Evolutionary conservation across 495 filamentous ascomycete species (phyloP).

Genomic region (Tuber umbilicatum): DNA sequence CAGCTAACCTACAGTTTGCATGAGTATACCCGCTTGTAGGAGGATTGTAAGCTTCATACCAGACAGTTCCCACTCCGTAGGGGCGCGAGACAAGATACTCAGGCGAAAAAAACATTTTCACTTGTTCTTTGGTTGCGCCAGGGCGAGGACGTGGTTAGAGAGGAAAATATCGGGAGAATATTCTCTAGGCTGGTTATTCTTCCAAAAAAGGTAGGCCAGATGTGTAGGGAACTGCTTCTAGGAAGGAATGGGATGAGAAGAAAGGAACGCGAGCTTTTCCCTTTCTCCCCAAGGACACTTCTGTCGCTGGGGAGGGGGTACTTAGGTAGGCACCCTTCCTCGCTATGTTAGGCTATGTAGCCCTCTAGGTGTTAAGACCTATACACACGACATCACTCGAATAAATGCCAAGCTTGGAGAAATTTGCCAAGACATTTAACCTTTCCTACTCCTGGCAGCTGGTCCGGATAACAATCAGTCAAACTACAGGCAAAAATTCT

Average conservation of each 20-base stretch:
- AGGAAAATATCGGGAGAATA: background rate
- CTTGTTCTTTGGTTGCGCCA: background rate
- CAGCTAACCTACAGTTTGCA: slow-evolving; percentile 65
- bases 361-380: background rate
- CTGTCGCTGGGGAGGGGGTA: background rate
- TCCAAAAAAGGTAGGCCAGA: background rate
- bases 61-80: slow-evolving; percentile 90
- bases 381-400: slow-evolving; percentile 4
- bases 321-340: background rate
- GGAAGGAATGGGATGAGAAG: background rate
- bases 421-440: background rate
- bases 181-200: background rate
- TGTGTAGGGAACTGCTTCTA: background rate
- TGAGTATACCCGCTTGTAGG: slow-evolving; percentile 1
- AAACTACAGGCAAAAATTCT: background rate
- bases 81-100: slow-evolving; percentile 71
- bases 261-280: background rate
- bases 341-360: background rate
- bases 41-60: slow-evolving; percentile 51
- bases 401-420: background rate
- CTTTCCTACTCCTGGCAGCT: background rate
- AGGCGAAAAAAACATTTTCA: slow-evolving; percentile 44
- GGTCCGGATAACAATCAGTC: background rate
- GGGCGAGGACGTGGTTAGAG: background rate
- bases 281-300: background rate